Conservation (phyloP, 2,329 filamentous ascomycete species). For the Coniella lustricola region DNA sequence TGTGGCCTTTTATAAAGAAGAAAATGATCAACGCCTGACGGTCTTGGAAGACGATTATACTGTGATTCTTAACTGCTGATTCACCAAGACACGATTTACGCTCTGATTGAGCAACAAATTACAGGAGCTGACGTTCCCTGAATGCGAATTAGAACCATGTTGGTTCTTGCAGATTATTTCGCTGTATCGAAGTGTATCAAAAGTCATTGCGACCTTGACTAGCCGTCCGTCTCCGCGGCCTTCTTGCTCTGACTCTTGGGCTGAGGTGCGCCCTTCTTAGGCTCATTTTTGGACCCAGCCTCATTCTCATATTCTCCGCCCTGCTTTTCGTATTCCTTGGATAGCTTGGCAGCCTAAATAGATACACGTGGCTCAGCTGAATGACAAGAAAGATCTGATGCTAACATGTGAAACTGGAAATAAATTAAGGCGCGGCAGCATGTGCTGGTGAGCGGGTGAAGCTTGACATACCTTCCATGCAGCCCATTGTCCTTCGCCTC, state of each 20-base stretch:
- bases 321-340: conserved; percentile 36
- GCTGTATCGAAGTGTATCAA: too few relatives aligned
- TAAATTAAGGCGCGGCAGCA: not conserved
- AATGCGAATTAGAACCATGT: too few relatives aligned
- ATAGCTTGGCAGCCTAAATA: conserved; percentile 28
- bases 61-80: too few relatives aligned
- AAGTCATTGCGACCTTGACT: conserved; percentile 2
- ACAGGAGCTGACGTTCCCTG: too few relatives aligned
- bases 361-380: conserved; percentile 1
- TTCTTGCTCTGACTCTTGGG: conserved; percentile 15
- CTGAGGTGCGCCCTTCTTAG: conserved; percentile 13
- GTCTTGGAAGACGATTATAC: not conserved
- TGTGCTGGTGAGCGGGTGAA: too few relatives aligned
- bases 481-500: conserved; percentile 32
- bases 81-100: too few relatives aligned
- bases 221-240: conserved; percentile 10
- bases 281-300: conserved; percentile 32
- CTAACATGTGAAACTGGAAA: not conserved
- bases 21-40: not conserved
- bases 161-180: too few relatives aligned
- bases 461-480: conserved; percentile 32
- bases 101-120: too few relatives aligned
- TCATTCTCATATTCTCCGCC: conserved; percentile 35
- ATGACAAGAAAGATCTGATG: not conserved
- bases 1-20: not conserved